A percentile compares a stretch with the other conserved stretches of the same genome.
Conservation (phyloP, 2,329 filamentous ascomycete genomes). For the Rhynchosporium agropyri region DNA sequence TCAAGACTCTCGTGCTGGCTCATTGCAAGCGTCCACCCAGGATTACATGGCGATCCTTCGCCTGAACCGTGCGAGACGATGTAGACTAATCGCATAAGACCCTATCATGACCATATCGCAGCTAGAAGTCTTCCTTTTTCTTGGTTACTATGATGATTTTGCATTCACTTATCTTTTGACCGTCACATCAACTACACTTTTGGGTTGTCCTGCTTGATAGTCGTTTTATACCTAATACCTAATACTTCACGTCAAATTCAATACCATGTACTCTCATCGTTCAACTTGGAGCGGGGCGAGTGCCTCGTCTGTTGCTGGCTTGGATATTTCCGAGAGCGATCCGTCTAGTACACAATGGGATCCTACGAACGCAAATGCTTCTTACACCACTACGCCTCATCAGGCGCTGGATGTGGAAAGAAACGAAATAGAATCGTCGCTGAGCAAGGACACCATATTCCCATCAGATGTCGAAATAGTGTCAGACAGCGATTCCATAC, state of each 20-base stretch:
- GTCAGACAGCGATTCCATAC: background rate
- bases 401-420: background rate
- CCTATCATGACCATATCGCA: background rate
- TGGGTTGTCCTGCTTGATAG: background rate
- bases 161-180: background rate
- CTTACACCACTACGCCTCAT: conserved; percentile 3
- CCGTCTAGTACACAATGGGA: background rate
- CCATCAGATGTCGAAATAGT: background rate
- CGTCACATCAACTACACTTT: background rate
- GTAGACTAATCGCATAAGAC: conserved; percentile 3
- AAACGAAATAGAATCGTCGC: background rate
- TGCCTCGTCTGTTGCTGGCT: background rate
- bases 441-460: background rate
- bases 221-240: background rate
- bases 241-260: background rate
- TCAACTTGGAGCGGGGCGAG: background rate
- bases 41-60: background rate
- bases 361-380: background rate
- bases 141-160: background rate
- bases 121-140: background rate
- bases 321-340: background rate
- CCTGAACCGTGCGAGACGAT: background rate
- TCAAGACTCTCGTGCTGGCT: conserved; percentile 5
- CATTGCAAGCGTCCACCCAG: background rate
- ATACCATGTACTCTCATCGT: conserved; percentile 2